Base-by-base conservation (phyloP, 1,284 basidiomycete species). In the Xanthoconium separans region DNA sequence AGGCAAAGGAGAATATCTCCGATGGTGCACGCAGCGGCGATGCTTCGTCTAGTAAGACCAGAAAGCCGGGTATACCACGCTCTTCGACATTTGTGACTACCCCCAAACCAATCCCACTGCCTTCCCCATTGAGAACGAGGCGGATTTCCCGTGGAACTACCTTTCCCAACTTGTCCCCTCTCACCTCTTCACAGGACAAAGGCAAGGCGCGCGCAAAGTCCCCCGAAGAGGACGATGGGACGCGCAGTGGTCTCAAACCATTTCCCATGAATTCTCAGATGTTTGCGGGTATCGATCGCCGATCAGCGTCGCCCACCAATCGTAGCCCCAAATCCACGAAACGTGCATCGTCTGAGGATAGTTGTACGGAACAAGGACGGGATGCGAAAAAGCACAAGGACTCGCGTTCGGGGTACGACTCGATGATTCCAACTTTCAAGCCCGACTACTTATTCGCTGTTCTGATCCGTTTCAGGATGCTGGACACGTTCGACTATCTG, bases 231-330 rank as follows among this genome's bases (percentile, higher is more conserved):
- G 45, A 48, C 18, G 30, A 44, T 5, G 27, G 13, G 18, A 67
- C 50, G 33, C 51, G 22, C 4, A 40, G 50, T 47, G 48, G 56
- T 37, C 58, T 59, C 2, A 65, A 74, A 51, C 77, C 80, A 0
- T 84, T 84, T 54, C 82, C 82, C 3, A 77, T 84, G 80, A 75
- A 71, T 50, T 73, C 74, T 2, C 74, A 77, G 43, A 53, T 77
- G 39, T 65, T 81, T 5, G 64, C 66, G 10, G 74, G 70, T 41
- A 73, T 76, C 37, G 59, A 63, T 1, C 55, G n/a, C 20, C 61
- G 51, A 6, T 63, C 69, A 27, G 64, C 63, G 6, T 59, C 51
- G 1, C 53, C 65, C 5, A 54, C 58, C 12, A 49, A 45, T 3
- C 53, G 58, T 13, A 63, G 63, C 29, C 58, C 54, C 4, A 50